Percentiles rank a stretch among this genome's conserved stretches.
Conservation (phyloP, 1,139 yeast species). For the Pichia sp. region DNA sequence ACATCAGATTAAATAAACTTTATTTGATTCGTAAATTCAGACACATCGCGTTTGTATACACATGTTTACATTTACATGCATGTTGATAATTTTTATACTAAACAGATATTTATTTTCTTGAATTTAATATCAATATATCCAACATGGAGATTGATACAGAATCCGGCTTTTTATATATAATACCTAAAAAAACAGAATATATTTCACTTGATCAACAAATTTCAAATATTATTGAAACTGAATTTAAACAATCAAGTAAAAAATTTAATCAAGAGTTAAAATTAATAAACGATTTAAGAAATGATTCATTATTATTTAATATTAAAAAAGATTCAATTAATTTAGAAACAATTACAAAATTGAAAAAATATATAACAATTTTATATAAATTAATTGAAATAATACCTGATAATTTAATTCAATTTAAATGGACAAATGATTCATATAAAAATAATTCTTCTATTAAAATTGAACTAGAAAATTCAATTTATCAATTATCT, state of each 20-base stretch:
- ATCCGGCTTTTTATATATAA: neutral
- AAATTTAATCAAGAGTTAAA: constrained; percentile 1
- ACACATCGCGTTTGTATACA: too few species aligned
- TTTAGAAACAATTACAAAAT: constrained; percentile 5
- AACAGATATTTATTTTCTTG: too few species aligned
- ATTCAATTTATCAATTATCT: constrained; percentile 65
- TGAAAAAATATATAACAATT: constrained; percentile 9
- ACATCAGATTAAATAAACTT: too few species aligned
- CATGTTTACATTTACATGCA: too few species aligned
- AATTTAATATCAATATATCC: too few species aligned
- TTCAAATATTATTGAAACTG: neutral
- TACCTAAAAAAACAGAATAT: neutral
- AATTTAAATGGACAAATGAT: constrained; percentile 54
- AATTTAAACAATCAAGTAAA: constrained; percentile 1
- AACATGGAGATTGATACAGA: neutral
- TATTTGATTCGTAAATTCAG: too few species aligned
- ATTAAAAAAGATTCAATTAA: neutral
- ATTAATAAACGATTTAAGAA: constrained; percentile 1
- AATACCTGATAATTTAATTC: constrained; percentile 40
- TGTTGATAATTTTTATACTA: too few species aligned
- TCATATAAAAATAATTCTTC: constrained; percentile 47
- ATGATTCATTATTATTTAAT: neutral
- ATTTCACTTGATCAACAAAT: neutral
- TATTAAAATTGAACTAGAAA: constrained; percentile 51
- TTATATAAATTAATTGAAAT: constrained; percentile 27